Percentiles rank a stretch among this genome's conserved stretches.
Conservation (phyloP, 2,329 filamentous ascomycete genomes). For the Fusarium sp. region DNA sequence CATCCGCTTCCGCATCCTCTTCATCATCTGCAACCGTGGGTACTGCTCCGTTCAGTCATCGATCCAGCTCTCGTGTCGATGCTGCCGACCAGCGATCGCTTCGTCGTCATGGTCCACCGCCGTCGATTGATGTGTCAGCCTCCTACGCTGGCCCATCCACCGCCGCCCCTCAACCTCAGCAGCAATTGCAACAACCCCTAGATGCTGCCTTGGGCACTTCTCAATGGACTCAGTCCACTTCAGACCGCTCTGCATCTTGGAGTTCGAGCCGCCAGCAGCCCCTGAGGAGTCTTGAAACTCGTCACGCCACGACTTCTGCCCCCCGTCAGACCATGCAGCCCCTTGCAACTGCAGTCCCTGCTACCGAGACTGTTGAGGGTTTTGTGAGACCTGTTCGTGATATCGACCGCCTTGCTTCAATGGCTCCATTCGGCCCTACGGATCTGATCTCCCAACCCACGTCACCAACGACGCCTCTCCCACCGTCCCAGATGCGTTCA, state of each 20-base stretch:
- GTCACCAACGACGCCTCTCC: slow-evolving; percentile 88
- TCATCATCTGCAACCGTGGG: slow-evolving; percentile 37
- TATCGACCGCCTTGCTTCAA: slow-evolving; percentile 85
- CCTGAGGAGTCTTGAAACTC: slow-evolving; percentile 66
- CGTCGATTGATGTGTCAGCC: slow-evolving; percentile 71
- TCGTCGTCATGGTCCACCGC: slow-evolving; percentile 85
- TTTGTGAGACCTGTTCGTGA: slow-evolving; percentile 88
- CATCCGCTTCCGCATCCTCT: slow-evolving; percentile 55
- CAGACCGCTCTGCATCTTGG: slow-evolving; percentile 44
- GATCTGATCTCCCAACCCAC: slow-evolving; percentile 89
- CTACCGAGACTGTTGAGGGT: slow-evolving; percentile 78
- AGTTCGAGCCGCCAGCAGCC: slow-evolving; percentile 63
- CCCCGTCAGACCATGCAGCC: slow-evolving; percentile 70
- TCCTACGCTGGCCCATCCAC: slow-evolving; percentile 58
- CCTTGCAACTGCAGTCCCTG: slow-evolving; percentile 75
- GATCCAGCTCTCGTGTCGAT: slow-evolving; percentile 66
- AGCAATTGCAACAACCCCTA: slow-evolving; percentile 35
- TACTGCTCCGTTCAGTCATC: slow-evolving; percentile 63
- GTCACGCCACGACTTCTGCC: slow-evolving; percentile 64
- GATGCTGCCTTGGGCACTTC: slow-evolving; percentile 46
- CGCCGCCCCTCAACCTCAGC: slow-evolving; percentile 40
- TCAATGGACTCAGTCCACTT: slow-evolving; percentile 43
- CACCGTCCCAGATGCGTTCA: slow-evolving; percentile 72
- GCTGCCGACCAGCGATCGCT: slow-evolving; percentile 72
- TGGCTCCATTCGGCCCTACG: slow-evolving; percentile 78